Conservation (phyloP, 208 protist species). For the Leishmania turanica region DNA sequence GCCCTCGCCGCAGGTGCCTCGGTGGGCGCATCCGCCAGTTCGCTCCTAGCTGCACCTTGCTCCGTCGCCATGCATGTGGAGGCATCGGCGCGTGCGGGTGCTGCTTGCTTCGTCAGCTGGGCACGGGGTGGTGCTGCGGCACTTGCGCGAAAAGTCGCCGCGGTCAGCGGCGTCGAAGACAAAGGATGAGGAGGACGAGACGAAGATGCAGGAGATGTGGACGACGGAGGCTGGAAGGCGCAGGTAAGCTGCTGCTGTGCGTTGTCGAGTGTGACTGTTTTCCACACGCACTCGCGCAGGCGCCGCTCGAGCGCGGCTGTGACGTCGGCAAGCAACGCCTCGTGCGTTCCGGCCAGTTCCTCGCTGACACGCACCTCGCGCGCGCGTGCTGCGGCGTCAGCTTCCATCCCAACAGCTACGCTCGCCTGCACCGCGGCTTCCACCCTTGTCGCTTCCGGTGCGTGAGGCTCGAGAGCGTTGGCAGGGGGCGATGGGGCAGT, state of each 20-base stretch:
- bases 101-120: background rate
- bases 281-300: slow-evolving; percentile 46
- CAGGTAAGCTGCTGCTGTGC: slow-evolving; percentile 60
- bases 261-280: slow-evolving; percentile 59
- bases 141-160: background rate
- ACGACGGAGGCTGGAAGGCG: slow-evolving; percentile 19
- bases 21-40: background rate
- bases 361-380: slow-evolving; percentile 3
- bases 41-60: background rate
- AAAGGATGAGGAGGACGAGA: background rate
- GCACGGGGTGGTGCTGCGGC: background rate
- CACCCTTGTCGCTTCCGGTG: background rate
- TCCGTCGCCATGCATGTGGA: background rate
- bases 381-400: background rate
- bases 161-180: background rate
- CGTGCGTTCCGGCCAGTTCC: slow-evolving; percentile 13
- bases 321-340: slow-evolving; percentile 26
- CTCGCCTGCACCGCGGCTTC: background rate
- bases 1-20: background rate
- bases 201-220: background rate
- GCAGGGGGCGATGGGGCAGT: background rate
- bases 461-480: background rate
- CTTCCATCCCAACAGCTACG: background rate
- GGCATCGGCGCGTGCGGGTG: background rate
- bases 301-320: slow-evolving; percentile 49